Base-by-base conservation (phyloP, 176 grass and related monocot genomes). In the Carex parvula region DNA sequence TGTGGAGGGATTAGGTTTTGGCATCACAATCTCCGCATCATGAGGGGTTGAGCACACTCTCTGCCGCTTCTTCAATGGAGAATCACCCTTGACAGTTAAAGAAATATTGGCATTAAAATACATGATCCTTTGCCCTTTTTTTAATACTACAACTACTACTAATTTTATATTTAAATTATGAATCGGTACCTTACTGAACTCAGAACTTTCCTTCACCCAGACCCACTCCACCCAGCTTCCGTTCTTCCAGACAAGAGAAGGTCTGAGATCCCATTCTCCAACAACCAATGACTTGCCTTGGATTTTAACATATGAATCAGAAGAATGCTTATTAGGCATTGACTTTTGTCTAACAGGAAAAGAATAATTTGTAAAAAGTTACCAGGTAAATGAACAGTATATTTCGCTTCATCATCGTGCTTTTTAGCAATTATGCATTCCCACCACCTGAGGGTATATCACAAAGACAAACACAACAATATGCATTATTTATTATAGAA, bases 361-460 rank as follows among this genome's bases (percentile, higher is more conserved):
- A 42, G 4, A 70, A 17, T 9, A 70, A 42, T 41, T 68, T n/a
- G 16, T 41, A 70, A 17, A 70, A 70, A 70, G 29, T 74, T 78
- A 85, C 88, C 88, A 22, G 88, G 70, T 84, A 86, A 89, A 70
- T 79, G 69, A 53, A 89, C 69, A 4, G 84, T 89, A 69, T 83
- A 56, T 29, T 86, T 83, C 44, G 79, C 82, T 69, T 86, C 88
- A 82, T 89, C 83, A 42, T 21, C 84, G 24, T 77, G 84, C 46
- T 89, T 89, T 62, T 83, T 42, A 59, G 84, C 60, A 65, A 89
- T 64, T 83, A 83, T 81, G 16, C 88, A 83, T 79, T 89, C 88
- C 88, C 88, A 83, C 88, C 88, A 89, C 39, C 88, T 89, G 69
- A 70, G 69, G 66, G 66, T 41, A 70, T n/a, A 70, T 61, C 64